These are phyloP conservation scores for Gaeumannomyces sp. DNA, from an alignment of 2,329 filamentous ascomycete genomes.

Conservation along the genomic window DNA sequence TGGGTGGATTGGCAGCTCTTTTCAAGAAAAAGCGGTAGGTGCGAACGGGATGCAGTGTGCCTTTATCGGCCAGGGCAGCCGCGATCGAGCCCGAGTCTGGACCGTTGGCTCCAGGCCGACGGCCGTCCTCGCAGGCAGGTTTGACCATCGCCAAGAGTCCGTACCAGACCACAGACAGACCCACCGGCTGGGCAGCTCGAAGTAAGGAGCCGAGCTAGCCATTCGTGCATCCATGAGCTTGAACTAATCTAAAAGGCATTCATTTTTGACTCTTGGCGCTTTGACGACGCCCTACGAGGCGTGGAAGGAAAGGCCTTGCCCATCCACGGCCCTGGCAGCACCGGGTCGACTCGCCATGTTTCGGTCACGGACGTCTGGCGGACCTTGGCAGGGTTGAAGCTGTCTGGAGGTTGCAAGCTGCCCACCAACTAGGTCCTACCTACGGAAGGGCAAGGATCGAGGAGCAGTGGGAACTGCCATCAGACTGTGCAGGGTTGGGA, in stretches of 20 bases:
- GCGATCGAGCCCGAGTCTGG: background rate
- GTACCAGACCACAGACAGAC: background rate
- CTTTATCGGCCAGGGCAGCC: background rate
- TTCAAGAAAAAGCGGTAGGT: background rate
- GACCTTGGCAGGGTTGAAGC: background rate
- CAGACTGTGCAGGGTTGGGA: background rate
- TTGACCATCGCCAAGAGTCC: background rate
- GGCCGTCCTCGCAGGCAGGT: background rate
- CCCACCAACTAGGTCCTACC: too few species aligned
- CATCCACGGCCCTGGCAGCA: background rate
- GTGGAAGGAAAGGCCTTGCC: too few species aligned
- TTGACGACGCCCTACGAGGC: background rate
- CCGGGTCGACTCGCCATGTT: background rate
- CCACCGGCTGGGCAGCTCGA: background rate
- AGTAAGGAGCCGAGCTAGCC: background rate
- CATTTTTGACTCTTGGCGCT: background rate
- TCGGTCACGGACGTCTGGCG: background rate
- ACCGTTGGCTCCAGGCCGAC: background rate
- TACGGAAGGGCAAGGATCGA: too few species aligned
- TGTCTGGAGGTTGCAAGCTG: too few species aligned
- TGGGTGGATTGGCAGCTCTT: background rate
- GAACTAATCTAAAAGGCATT: background rate
- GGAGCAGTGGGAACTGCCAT: too few species aligned
- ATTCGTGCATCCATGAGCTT: background rate
- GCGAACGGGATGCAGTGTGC: background rate